Base-by-base conservation (phyloP, 192 early-diverging fungal species). In the Spizellomyces sp. region DNA sequence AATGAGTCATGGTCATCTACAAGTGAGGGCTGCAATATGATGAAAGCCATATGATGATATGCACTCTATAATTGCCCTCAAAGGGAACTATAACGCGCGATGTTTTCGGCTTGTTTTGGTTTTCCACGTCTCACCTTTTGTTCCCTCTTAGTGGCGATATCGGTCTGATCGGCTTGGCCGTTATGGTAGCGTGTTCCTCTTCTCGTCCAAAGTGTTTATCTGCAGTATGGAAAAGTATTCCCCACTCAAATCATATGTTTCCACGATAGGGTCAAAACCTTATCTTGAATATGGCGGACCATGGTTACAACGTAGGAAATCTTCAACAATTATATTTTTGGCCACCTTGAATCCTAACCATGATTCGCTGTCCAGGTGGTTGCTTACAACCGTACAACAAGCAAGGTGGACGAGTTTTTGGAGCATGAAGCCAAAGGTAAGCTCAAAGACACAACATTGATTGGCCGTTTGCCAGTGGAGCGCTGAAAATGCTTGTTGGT, bases 131-230 rank as follows among this genome's bases (percentile, higher is more conserved):
- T 36, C 46, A 14, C 63, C 48, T 46, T 46, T 65, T 65, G n/a
- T 46, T 10, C 44, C 2, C 4, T 9, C 15, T 15, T 58, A 86
- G 84, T 85, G 95, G 93, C 87, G 96, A 99, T 85, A 95, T 99
- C 79, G 96, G 95, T 80, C 92, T 99, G 75, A 99, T 99, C 82
- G 96, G 96, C 77, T 88, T 99, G 77, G 96, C 96, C 81, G 96
- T 99, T 77, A 99, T 99, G 96, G 95, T 95, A 88, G 27, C 46
- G 85, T 82, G 17, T 62, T 4, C 46, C 60, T 17, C 42, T 56
- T 17, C 8, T 46, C 63, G 14, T 48, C 27, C 27, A 36, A 36
- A 36, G 27, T 36, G 27, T 36, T 36, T 36, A 36, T 36, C 17
- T 10, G 44, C 6, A 43, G 15, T 48, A 42, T 22, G 14, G 46